Evolutionary conservation across 371 early-diverging fungal genomes (phyloP).

Genomic region (Actinomortierella wolfii): DNA sequence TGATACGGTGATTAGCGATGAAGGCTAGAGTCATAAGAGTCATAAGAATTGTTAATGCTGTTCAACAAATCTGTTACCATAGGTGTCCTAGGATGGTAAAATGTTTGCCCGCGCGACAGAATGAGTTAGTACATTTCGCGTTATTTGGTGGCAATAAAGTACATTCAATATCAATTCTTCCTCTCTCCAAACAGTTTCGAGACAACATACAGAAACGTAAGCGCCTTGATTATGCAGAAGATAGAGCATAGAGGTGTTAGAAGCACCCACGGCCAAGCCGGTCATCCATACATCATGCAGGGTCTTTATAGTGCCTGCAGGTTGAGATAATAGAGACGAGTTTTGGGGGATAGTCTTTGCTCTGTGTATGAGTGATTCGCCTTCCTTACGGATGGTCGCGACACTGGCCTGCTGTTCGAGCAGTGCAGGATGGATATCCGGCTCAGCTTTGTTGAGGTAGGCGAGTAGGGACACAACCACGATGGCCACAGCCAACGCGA

Average conservation of each 20-base stretch:
- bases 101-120: not conserved
- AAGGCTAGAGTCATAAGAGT: not conserved
- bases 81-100: constrained; percentile 1
- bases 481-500: constrained; percentile 38
- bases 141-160: not conserved
- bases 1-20: not conserved
- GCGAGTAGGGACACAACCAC: constrained; percentile 47
- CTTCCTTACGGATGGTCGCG: constrained; percentile 61
- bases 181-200: not conserved
- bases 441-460: constrained; percentile 58
- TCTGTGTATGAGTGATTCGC: constrained; percentile 75
- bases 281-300: constrained; percentile 57
- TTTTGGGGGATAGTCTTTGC: constrained; percentile 70
- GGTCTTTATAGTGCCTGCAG: constrained; percentile 54
- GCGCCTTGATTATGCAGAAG: constrained; percentile 25
- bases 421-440: constrained; percentile 81
- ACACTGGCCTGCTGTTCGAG: constrained; percentile 75
- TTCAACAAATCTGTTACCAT: constrained; percentile 5
- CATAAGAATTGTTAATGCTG: not conserved
- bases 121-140: not conserved
- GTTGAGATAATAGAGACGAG: constrained; percentile 50
- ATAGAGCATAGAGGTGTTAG: constrained; percentile 37
- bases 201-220: constrained; percentile 20
- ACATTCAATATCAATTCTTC: not conserved
- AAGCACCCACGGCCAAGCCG: constrained; percentile 47